A percentile compares a stretch with the other conserved stretches of the same genome.
Evolutionary conservation across 495 filamentous ascomycete species (phyloP).

Genomic region (Hypoxylon crocopeplum): DNA sequence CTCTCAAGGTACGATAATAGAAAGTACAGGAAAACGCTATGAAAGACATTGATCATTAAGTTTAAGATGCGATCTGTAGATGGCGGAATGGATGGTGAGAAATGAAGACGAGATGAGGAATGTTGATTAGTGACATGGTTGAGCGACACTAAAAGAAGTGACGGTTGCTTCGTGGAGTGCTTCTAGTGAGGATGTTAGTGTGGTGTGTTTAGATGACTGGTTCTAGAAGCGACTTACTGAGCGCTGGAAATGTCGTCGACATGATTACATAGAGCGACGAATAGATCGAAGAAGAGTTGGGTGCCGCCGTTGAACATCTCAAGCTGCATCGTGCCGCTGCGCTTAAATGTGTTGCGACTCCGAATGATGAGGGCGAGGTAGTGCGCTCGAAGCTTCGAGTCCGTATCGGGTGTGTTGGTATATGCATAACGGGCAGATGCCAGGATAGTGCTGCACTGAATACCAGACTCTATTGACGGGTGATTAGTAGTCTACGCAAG

Average conservation of each 20-base stretch:
- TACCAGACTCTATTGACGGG: conserved; percentile 65
- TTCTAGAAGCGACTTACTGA: conserved; percentile 46
- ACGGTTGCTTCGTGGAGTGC: conserved; percentile 50
- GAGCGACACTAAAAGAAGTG: conserved; percentile 35
- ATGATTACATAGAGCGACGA: conserved; percentile 92
- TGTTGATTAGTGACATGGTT: conserved; percentile 2
- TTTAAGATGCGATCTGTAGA: conserved; percentile 13
- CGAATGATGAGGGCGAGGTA: conserved; percentile 92
- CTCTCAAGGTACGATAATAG: conserved; percentile 8
- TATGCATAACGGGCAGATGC: conserved; percentile 86
- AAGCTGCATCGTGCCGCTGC: conserved; percentile 94
- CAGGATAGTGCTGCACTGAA: conserved; percentile 84
- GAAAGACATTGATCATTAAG: conserved; percentile 39
- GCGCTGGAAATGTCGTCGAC: conserved; percentile 67
- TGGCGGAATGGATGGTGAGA: conserved; percentile 14
- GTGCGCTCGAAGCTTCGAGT: conserved; percentile 87
- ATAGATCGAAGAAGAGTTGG: conserved; percentile 89
- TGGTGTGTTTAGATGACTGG: background rate
- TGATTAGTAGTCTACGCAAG: conserved; percentile 22
- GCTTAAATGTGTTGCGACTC: conserved; percentile 83
- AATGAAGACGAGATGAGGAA: conserved; percentile 22
- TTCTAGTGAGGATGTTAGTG: conserved; percentile 31
- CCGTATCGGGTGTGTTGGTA: conserved; percentile 83
- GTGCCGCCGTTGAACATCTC: conserved; percentile 87
- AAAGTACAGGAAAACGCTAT: conserved; percentile 9